Evolutionary conservation across 441 rosid genomes (phyloP), one percentile per base, ranked within the genome.

Genomic region (Pelargonium cotyledonis): DNA sequence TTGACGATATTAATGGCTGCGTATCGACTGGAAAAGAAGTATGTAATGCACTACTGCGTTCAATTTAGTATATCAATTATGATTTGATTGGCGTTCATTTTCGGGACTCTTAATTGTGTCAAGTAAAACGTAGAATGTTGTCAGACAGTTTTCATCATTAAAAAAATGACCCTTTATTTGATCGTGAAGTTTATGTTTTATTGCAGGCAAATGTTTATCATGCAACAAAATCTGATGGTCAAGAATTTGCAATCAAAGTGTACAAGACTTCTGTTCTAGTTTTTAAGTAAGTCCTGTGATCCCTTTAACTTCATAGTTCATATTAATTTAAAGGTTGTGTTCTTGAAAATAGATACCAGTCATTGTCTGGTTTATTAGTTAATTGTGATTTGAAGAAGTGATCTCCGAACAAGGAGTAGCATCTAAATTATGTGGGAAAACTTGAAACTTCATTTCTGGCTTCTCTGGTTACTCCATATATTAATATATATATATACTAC

Each of bases 161-260:
- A 21, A 21, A 21, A 0, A 21, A 21, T 21, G 23, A 21, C 23
- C 23, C 23, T 21, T 21, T 21, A 19, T 21, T 21, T 68, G 18
- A 57, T 70, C 63, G 72, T 63, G 67, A 26, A 43, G 61, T 65
- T 72, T 75, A 5, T 71, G 11, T 40, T 38, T 68, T 47, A 55
- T 63, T 16, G 19, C 78, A 94, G 99, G 99, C 99, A 41, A 91
- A 94, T 88, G 99, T 91, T 49, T 94, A 91, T 81, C 98, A 91
- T 75, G 97, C 98, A 47, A 91, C 96, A 43, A 94, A 85, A 84
- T 78, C 87, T 70, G 90, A 89, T 64, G 91, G 96, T 47, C 84
- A 77, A 70, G 98, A 94, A 74, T 85, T 94, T 71, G 98, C 98
- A 6, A 84, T 91, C 67, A 89, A 94, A 85, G 92, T 94, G 38